Evolutionary conservation across 2,329 filamentous ascomycete species (phyloP).

Genomic region (Cyanodermella asteris): DNA sequence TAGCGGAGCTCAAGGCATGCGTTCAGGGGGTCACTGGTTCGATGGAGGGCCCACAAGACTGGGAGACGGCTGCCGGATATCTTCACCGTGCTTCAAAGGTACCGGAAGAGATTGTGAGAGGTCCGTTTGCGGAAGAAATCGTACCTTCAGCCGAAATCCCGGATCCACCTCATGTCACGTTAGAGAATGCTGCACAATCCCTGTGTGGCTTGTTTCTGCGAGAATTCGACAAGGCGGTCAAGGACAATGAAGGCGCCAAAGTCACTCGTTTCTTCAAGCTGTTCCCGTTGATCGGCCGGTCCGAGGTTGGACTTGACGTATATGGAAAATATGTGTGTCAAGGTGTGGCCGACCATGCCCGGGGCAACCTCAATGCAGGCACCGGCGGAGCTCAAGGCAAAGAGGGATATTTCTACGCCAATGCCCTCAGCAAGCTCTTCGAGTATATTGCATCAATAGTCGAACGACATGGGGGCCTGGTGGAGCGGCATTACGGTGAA

Average conservation of each 20-base stretch:
- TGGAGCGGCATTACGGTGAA: conserved; percentile 79
- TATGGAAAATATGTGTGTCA: conserved; percentile 94
- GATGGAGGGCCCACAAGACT: conserved; percentile 96
- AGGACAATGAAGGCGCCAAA: conserved; percentile 66
- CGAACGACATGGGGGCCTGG: conserved; percentile 70
- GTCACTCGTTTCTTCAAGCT: conserved; percentile 96
- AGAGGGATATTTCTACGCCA: conserved; percentile 80
- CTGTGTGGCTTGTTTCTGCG: conserved; percentile 75
- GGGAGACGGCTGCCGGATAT: conserved; percentile 89
- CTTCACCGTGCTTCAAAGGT: conserved; percentile 64
- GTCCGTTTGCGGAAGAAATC: conserved; percentile 73
- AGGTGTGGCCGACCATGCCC: conserved; percentile 68
- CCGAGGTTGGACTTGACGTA: conserved; percentile 76
- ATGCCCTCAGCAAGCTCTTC: conserved; percentile 74
- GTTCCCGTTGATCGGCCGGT: conserved; percentile 77
- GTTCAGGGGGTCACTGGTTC: conserved; percentile 83
- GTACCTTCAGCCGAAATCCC: conserved; percentile 92
- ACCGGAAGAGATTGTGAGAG: conserved; percentile 56
- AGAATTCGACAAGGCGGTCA: conserved; percentile 83
- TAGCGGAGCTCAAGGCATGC: conserved; percentile 89
- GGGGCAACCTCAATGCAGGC: conserved; percentile 54
- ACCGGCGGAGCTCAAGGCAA: conserved; percentile 36
- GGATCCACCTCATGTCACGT: conserved; percentile 67
- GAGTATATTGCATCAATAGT: conserved; percentile 96
- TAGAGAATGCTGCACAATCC: conserved; percentile 72